These are phyloP conservation scores for Plasmodium vinckei DNA, from an alignment of 169 alveolate genomes.

Conservation along the genomic window DNA sequence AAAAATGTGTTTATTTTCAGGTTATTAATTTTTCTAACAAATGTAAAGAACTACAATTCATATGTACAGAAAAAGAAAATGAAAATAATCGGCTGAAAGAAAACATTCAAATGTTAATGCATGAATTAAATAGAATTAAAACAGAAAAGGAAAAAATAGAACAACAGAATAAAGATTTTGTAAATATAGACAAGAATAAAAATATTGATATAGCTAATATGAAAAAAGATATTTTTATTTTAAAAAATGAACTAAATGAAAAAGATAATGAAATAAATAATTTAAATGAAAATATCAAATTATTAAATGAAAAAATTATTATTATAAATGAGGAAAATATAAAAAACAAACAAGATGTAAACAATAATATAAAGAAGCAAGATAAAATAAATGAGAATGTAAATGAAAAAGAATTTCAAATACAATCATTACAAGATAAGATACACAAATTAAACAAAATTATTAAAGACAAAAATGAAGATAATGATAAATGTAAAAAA, in stretches of 20 bases:
- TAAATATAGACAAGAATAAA: conserved; percentile 3
- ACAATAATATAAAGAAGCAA: conserved; percentile 35
- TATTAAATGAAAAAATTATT: conserved; percentile 13
- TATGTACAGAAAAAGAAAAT: conserved; percentile 14
- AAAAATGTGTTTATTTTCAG: conserved; percentile 4
- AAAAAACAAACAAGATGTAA: conserved; percentile 43
- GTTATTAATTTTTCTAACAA: conserved; percentile 35
- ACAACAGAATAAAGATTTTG: conserved; percentile 8
- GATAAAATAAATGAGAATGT: conserved; percentile 49
- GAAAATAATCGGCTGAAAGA: conserved; percentile 17
- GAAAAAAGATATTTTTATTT: conserved; percentile 1
- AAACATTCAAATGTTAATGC: conserved; percentile 16
- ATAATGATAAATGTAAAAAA: conserved; percentile 49
- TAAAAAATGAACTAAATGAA: conserved; percentile 26
- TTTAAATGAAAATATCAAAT: conserved; percentile 10
- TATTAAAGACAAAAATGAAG: conserved; percentile 44
- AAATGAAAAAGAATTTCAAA: conserved; percentile 28
- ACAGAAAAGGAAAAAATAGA: conserved; percentile 34
- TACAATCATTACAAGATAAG: conserved; percentile 21
- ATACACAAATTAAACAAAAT: conserved; percentile 27
- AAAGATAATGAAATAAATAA: conserved; percentile 18
- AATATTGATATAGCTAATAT: conserved; percentile 4
- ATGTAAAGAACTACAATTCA: conserved; percentile 58
- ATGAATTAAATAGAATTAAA: conserved; percentile 16
- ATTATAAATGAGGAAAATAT: conserved; percentile 26